These are phyloP conservation scores for Gillenia trifoliata DNA, from an alignment of 306 rosid genomes.

Conservation along the genomic window DNA sequence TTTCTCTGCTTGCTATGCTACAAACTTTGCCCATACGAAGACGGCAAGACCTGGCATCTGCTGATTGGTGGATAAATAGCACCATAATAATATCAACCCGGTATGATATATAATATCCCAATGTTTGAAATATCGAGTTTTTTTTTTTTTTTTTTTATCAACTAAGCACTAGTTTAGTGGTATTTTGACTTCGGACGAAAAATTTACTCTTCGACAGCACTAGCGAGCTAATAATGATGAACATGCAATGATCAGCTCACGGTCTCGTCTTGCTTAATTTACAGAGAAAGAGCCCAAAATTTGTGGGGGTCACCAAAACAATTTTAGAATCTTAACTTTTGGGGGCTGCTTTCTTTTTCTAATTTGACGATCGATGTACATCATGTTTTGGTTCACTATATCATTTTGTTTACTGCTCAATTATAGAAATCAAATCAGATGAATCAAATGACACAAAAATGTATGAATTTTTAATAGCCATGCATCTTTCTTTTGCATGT, in stretches of 20 bases:
- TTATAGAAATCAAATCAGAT: neutral
- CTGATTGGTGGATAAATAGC: neutral
- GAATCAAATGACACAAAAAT: neutral
- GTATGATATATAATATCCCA: neutral
- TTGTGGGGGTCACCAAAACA: neutral
- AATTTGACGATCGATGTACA: neutral
- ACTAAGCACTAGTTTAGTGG: neutral
- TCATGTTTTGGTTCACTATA: neutral
- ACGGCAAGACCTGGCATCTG: neutral
- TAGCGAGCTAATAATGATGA: neutral
- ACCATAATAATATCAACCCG: neutral
- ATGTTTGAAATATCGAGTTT: neutral
- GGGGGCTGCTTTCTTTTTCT: neutral
- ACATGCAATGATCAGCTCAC: neutral
- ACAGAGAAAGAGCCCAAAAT: neutral
- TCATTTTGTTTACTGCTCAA: neutral
- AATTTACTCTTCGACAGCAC: neutral
- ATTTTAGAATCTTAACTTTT: neutral
- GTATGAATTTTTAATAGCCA: neutral
- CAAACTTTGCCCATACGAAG: conserved; percentile 20
- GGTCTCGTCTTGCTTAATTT: neutral
- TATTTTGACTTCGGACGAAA: neutral
- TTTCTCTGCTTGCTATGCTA: neutral
- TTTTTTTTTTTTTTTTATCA: too few species aligned
- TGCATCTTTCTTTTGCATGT: too few species aligned